These are phyloP conservation scores for Amanita fuliginea DNA, from an alignment of 768 basidiomycete species.

Conservation along the genomic window DNA sequence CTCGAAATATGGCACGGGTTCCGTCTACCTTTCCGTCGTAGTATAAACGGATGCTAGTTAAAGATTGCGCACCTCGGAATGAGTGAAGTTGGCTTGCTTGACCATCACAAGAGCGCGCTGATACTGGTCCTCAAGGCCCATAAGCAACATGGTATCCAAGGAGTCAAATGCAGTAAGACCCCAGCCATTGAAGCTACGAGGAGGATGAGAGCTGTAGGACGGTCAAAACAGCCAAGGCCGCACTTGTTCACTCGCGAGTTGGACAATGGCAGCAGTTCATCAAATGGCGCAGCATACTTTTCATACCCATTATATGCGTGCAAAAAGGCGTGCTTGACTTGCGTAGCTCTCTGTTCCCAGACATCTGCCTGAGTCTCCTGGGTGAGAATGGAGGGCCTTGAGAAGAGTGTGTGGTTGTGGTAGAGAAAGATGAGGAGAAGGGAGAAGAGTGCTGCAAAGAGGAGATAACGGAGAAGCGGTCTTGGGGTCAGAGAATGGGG, in stretches of 20 bases:
- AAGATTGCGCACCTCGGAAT: slow-evolving; percentile 24
- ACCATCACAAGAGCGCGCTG: slow-evolving; percentile 46
- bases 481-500: slow-evolving; percentile 3
- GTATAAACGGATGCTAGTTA: not conserved
- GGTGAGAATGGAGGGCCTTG: slow-evolving; percentile 7
- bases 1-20: slow-evolving; percentile 58
- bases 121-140: slow-evolving; percentile 69
- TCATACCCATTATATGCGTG: slow-evolving; percentile 65
- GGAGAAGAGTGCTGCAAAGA: slow-evolving; percentile 18
- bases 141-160: slow-evolving; percentile 77
- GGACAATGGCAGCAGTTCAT: slow-evolving; percentile 50
- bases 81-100: slow-evolving; percentile 35
- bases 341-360: slow-evolving; percentile 43
- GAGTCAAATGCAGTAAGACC: slow-evolving; percentile 71
- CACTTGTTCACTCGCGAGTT: slow-evolving; percentile 40
- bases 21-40: slow-evolving; percentile 10
- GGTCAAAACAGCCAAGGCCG: slow-evolving; percentile 10
- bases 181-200: slow-evolving; percentile 67
- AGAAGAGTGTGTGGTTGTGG: slow-evolving; percentile 5
- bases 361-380: slow-evolving; percentile 17
- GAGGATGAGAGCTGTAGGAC: not conserved
- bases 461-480: slow-evolving; percentile 17
- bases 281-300: slow-evolving; percentile 45
- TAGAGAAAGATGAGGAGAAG: slow-evolving; percentile 19
- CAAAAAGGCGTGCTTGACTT: slow-evolving; percentile 50